A percentile compares a stretch with the other conserved stretches of the same genome.
phyloP scores from a whole-genome alignment of 2,329 filamentous ascomycete species.

The Westerdykella sp. region DNA sequence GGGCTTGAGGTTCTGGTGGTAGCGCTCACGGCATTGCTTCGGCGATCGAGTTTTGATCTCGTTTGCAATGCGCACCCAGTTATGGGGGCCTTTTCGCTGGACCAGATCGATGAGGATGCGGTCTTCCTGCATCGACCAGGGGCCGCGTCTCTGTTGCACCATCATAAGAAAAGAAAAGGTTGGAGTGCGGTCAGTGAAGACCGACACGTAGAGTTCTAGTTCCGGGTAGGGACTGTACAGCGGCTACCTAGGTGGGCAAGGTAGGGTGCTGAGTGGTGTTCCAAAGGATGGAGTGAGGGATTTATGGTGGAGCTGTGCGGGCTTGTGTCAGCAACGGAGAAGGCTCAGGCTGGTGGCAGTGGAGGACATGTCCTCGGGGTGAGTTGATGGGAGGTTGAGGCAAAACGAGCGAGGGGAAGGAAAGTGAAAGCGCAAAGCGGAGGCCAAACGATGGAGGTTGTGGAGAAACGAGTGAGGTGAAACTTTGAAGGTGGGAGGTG shows the following conservation, averaged over 20 bases:
- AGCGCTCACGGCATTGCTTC: conserved; percentile 93
- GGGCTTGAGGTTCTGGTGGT: conserved; percentile 86
- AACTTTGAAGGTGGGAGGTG: too few species aligned
- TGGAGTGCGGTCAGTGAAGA: background rate
- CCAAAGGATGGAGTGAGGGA: too few species aligned
- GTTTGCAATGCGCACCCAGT: conserved; percentile 84
- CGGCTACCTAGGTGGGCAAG: background rate
- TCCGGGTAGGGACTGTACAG: too few species aligned
- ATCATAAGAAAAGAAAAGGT: conserved; percentile 20
- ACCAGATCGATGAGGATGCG: conserved; percentile 64
- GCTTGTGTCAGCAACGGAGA: background rate
- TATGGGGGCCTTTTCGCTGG: conserved; percentile 64
- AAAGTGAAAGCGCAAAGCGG: too few species aligned
- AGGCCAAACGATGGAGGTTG: too few species aligned
- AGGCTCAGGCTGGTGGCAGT: too few species aligned
- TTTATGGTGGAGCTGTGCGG: too few species aligned
- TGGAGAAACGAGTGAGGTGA: too few species aligned
- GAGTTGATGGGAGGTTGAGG: too few species aligned
- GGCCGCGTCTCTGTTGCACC: conserved; percentile 63
- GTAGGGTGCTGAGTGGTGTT: background rate
- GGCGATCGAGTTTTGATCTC: conserved; percentile 71
- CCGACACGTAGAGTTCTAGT: too few species aligned
- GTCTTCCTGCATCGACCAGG: conserved; percentile 78
- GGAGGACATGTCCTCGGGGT: too few species aligned
- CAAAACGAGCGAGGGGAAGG: too few species aligned